Base-by-base conservation (phyloP, 495 filamentous ascomycete species). In the Penicillium waksmanii region DNA sequence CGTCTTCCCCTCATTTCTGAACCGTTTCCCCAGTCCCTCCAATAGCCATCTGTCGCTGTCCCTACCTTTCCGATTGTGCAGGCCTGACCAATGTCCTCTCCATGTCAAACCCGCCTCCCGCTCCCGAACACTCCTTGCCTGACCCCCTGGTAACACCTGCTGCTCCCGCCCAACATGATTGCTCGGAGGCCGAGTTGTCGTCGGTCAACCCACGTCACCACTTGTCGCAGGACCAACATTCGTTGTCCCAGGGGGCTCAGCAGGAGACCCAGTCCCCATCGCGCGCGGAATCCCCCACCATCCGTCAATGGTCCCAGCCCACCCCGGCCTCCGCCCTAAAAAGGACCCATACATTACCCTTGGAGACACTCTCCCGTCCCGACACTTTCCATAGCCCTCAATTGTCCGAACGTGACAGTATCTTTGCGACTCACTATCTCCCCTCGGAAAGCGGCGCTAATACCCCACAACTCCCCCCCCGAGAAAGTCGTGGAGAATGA, bases 371-470 rank as follows among this genome's bases (percentile, higher is more conserved):
- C 27, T 58, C 69, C 61, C 67, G 65, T 53, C 66, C 64, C 25
- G 65, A 68, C 58, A 53, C 56, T 38, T 66, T 68, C 27, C 66
- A 80, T 36, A 70, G 61, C 47, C 83, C 83, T 27, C 83, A 84
- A 68, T 69, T 87, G 64, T 83, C 83, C 12, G 85, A 88, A 63
- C 70, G 85, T 55, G 85, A 88, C 57, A 85, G 81, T 67, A 87
- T 87, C 68, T 87, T 86, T 63, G 85, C 85, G 44, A 86, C 84
- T 2, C 80, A 84, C 58, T 87, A 87, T 65, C 70, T 81, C 0
- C 74, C 73, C 43, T 77, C 80, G 44, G 82, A 82, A 56, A 81
- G 73, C 63, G 75, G 68, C 62, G 70, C 70, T 48, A 74, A 63
- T 66, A 78, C 81, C 65, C 82, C 84, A 59, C 76, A 77, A 62